phyloP scores from a whole-genome alignment of 805 yeast species.

The Cyberlindnera meyerae region DNA sequence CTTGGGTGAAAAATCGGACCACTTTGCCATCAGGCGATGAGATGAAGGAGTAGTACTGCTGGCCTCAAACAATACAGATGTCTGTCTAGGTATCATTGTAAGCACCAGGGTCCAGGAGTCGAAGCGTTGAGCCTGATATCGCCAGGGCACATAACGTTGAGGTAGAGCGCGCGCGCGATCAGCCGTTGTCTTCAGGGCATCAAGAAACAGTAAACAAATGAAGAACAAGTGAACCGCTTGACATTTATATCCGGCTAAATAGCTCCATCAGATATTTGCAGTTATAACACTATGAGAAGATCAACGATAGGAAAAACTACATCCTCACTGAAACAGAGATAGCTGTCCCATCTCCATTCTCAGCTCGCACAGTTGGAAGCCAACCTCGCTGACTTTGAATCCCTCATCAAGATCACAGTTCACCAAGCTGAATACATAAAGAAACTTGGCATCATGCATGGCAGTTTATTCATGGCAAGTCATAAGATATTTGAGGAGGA shows the following conservation, averaged over 20 bases:
- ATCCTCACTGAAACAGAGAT: slow-evolving; percentile 34
- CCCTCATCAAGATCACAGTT: slow-evolving; percentile 43
- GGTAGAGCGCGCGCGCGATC: no score
- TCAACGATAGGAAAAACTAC: slow-evolving; percentile 17
- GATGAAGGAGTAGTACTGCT: no score
- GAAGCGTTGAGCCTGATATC: no score
- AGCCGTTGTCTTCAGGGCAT: no score
- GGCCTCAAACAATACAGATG: no score
- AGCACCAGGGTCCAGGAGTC: no score
- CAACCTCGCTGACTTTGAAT: slow-evolving; percentile 48
- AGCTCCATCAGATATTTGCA: not conserved
- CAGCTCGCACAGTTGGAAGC: slow-evolving; percentile 55
- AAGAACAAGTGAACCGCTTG: no score
- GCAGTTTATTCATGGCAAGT: slow-evolving; percentile 37
- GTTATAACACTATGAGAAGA: slow-evolving; percentile 13
- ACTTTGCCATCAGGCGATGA: no score
- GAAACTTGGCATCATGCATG: slow-evolving; percentile 53
- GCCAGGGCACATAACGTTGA: no score
- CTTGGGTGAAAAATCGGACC: no score
- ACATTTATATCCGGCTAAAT: no score
- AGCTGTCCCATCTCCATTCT: slow-evolving; percentile 45
- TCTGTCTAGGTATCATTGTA: no score
- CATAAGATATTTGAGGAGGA: slow-evolving; percentile 28
- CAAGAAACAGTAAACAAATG: slow-evolving; percentile 7
- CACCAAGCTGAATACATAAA: slow-evolving; percentile 49